A percentile compares a stretch with the other conserved stretches of the same genome.
These are phyloP conservation scores for Glycine soja DNA, from an alignment of 306 rosid genomes.

Conservation along the genomic window DNA sequence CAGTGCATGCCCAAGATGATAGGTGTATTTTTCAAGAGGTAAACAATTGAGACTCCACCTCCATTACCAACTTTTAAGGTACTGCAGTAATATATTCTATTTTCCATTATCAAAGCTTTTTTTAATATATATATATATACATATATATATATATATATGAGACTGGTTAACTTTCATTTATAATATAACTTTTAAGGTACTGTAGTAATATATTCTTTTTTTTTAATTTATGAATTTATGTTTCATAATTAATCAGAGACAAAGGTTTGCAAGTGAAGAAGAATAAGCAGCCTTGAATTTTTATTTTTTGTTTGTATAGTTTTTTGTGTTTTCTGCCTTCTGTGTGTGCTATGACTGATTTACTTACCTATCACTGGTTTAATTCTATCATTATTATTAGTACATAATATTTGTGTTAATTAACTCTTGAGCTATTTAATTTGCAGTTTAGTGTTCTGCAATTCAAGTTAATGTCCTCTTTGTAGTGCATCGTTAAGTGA, in stretches of 20 bases:
- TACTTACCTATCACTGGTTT: background rate
- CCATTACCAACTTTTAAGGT: conserved; percentile 99
- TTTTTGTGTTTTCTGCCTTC: conserved; percentile 22
- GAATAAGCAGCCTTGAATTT: background rate
- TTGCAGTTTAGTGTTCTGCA: background rate
- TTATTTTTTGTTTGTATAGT: background rate
- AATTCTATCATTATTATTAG: too few relatives aligned
- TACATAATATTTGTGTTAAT: too few relatives aligned
- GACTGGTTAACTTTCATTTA: background rate
- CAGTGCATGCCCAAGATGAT: background rate
- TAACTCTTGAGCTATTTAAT: background rate
- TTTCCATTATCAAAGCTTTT: conserved; percentile 16
- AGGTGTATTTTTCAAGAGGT: conserved; percentile 61
- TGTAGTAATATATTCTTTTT: too few relatives aligned
- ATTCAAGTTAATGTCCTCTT: background rate
- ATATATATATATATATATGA: too few relatives aligned
- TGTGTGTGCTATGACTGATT: conserved; percentile 5
- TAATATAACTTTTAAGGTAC: too few relatives aligned
- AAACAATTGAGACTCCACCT: conserved; percentile 93
- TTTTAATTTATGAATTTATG: background rate
- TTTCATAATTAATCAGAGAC: background rate
- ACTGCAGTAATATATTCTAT: conserved; percentile 21
- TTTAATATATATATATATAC: too few relatives aligned
- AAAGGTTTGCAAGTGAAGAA: background rate
- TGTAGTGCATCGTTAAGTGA: background rate